A percentile compares a stretch with the other conserved stretches of the same genome.
Conservation (phyloP, 257 asterid species). For the Phtheirospermum japonicum region DNA sequence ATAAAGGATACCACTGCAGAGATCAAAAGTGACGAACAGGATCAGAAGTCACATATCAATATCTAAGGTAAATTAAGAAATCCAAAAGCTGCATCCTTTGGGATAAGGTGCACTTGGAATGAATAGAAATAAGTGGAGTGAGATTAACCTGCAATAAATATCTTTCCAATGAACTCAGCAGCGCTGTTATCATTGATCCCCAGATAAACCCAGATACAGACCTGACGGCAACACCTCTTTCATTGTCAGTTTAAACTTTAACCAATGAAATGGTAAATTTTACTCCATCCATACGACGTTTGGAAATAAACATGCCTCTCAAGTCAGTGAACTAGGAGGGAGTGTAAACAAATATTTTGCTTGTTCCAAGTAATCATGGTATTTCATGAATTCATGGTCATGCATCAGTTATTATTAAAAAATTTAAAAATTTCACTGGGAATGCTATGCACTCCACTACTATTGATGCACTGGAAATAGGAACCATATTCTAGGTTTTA, state of each 20-base stretch:
- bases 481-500: no score
- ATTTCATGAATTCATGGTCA: neutral
- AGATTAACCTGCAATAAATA: slow-evolving; percentile 76
- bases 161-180: slow-evolving; percentile 65
- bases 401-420: neutral
- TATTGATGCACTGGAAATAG: no score
- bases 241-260: slow-evolving; percentile 17
- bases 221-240: slow-evolving; percentile 41
- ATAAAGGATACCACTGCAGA: slow-evolving; percentile 77
- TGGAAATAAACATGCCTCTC: slow-evolving; percentile 4
- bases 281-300: slow-evolving; percentile 7
- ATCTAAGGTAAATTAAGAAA: slow-evolving; percentile 18
- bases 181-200: slow-evolving; percentile 65
- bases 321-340: slow-evolving; percentile 1
- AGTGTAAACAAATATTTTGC: neutral
- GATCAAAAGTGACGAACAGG: slow-evolving; percentile 31
- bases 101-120: no score
- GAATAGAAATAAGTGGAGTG: slow-evolving; percentile 2
- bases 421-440: neutral
- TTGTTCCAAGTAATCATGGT: neutral
- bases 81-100: slow-evolving; percentile 8
- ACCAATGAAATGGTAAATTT: slow-evolving; percentile 27
- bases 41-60: slow-evolving; percentile 20
- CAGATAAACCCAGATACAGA: slow-evolving; percentile 71
- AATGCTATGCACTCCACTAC: slow-evolving; percentile 1